A percentile compares a stretch with the other conserved stretches of the same genome.
These are phyloP conservation scores for Claviceps cyperi DNA, from an alignment of 2,329 filamentous ascomycete genomes.

Conservation along the genomic window DNA sequence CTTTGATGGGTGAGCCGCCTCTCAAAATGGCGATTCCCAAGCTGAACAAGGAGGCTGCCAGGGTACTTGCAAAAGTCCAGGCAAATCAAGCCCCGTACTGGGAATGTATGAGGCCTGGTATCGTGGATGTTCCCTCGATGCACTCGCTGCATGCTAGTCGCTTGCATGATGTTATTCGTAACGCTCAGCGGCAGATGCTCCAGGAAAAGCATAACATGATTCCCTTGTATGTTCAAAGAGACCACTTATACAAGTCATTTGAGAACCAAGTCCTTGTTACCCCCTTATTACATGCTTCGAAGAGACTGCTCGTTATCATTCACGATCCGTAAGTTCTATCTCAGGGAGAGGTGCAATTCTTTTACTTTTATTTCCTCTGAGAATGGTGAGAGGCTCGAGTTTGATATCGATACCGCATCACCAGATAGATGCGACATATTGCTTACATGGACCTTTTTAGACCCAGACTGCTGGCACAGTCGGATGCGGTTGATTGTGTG, in stretches of 20 bases:
- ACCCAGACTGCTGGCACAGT: conserved; percentile 55
- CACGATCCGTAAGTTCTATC: conserved; percentile 64
- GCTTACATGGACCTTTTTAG: conserved; percentile 15
- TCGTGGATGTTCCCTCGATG: conserved; percentile 40
- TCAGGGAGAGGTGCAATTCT: no score
- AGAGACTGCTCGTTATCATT: conserved; percentile 67
- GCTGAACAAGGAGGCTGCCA: conserved; percentile 42
- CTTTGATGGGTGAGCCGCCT: conserved; percentile 90
- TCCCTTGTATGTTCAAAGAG: conserved; percentile 64
- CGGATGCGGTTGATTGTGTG: conserved; percentile 54
- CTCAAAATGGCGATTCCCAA: conserved; percentile 41
- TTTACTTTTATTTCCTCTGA: no score
- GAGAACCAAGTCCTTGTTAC: conserved; percentile 79
- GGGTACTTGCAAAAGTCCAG: conserved; percentile 43
- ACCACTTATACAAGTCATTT: conserved; percentile 59
- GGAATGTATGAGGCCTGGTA: conserved; percentile 68
- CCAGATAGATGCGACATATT: background rate
- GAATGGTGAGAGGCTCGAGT: no score
- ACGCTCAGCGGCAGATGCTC: conserved; percentile 58
- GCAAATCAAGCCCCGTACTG: conserved; percentile 58
- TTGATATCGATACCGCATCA: no score
- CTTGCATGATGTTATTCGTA: conserved; percentile 67
- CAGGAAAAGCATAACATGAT: conserved; percentile 64
- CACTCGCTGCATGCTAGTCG: conserved; percentile 41
- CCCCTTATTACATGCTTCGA: conserved; percentile 48